Conservation (phyloP, 805 yeast species). For the Maudiozyma turicensis region DNA sequence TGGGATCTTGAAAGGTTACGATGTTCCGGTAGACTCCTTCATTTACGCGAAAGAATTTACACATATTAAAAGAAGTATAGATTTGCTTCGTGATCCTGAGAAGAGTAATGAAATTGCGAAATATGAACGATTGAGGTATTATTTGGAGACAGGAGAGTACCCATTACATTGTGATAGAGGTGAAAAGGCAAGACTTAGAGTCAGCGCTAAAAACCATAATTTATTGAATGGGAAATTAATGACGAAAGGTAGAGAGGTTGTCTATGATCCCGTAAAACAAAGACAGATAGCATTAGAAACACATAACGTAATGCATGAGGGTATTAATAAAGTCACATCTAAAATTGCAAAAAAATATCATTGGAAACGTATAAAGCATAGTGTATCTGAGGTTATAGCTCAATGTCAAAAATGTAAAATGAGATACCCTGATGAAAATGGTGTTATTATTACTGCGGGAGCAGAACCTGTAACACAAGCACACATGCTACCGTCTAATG, state of each 20-base stretch:
- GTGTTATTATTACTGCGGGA: conserved; percentile 19
- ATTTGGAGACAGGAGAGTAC: conserved; percentile 74
- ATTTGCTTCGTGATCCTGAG: conserved; percentile 20
- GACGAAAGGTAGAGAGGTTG: conserved; percentile 76
- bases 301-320: conserved; percentile 67
- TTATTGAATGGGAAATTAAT: conserved; percentile 61
- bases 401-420: conserved; percentile 69
- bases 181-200: conserved; percentile 78
- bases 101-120: conserved; percentile 31
- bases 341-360: conserved; percentile 70
- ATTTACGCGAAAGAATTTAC: conserved; percentile 77
- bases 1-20: conserved; percentile 77
- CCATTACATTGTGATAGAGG: conserved; percentile 75
- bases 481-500: conserved; percentile 18
- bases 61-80: conserved; percentile 31
- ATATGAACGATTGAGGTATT: conserved; percentile 68
- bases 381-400: conserved; percentile 69
- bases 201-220: conserved; percentile 64
- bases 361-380: conserved; percentile 85
- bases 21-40: conserved; percentile 75
- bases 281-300: conserved; percentile 59
- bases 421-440: conserved; percentile 27
- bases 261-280: conserved; percentile 66
- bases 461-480: conserved; percentile 16
- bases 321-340: conserved; percentile 81